Evolutionary conservation across 1,139 yeast species (phyloP).

Genomic region (Zygoascus sp.): DNA sequence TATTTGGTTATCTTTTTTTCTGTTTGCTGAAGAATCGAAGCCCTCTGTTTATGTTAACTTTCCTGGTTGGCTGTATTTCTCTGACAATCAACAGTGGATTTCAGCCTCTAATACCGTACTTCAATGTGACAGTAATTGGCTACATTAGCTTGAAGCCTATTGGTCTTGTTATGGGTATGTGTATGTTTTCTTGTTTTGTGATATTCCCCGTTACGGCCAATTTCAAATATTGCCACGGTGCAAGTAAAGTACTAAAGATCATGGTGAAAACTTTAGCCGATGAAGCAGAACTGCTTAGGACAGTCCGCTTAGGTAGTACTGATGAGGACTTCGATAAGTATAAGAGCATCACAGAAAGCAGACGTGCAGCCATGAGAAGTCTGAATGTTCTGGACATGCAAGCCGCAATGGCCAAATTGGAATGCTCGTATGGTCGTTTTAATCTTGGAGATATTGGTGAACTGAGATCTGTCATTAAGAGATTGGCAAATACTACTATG

Average conservation of each 20-base stretch:
- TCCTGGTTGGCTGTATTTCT: constrained; percentile 23
- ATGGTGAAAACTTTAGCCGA: constrained; percentile 16
- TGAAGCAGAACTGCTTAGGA: constrained; percentile 17
- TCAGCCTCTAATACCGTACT: constrained; percentile 25
- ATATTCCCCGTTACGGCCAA: constrained; percentile 31
- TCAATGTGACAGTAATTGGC: constrained; percentile 25
- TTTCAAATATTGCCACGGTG: constrained; percentile 21
- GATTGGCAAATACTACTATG: constrained; percentile 19
- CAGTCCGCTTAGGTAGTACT: constrained; percentile 19
- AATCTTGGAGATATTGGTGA: constrained; percentile 24
- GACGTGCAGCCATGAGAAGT: neutral
- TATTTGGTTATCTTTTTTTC: constrained; percentile 19
- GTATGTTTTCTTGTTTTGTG: constrained; percentile 21
- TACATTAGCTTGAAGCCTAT: constrained; percentile 26
- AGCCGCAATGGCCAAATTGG: constrained; percentile 22
- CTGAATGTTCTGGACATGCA: constrained; percentile 23
- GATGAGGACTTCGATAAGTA: constrained; percentile 15
- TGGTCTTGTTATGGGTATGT: constrained; percentile 26
- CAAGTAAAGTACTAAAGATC: constrained; percentile 16
- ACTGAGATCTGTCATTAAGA: constrained; percentile 15
- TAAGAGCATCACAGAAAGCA: constrained; percentile 13
- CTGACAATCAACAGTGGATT: constrained; percentile 21
- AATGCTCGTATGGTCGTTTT: constrained; percentile 26
- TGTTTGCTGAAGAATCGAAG: constrained; percentile 13
- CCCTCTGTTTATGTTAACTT: constrained; percentile 17